phyloP scores from a whole-genome alignment of 306 rosid genomes.

The Clitoria ternatea region DNA sequence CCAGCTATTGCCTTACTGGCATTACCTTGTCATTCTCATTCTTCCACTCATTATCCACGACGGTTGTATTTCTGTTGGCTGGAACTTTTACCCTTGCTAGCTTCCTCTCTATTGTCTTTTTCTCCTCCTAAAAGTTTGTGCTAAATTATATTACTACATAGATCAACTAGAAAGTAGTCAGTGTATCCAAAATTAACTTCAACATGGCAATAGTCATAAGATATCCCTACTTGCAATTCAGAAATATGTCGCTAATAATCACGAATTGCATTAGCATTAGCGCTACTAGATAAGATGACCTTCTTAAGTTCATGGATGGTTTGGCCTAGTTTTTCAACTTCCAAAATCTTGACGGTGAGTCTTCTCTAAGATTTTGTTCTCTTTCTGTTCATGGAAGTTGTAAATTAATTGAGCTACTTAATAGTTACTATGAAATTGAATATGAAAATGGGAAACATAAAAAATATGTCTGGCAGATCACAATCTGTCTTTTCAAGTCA shows the following conservation, averaged over 20 bases:
- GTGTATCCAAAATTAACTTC: background rate
- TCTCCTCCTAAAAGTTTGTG: slow-evolving; percentile 67
- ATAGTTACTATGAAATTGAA: background rate
- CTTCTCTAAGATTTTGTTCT: slow-evolving; percentile 85
- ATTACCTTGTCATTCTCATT: slow-evolving; percentile 85
- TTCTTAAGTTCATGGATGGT: slow-evolving; percentile 88
- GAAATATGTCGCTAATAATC: slow-evolving; percentile 72
- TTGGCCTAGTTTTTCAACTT: slow-evolving; percentile 89
- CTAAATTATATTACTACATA: slow-evolving; percentile 18
- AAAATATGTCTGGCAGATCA: slow-evolving; percentile 76
- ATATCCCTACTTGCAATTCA: slow-evolving; percentile 55
- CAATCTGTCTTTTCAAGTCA: slow-evolving; percentile 95
- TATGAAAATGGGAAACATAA: slow-evolving; percentile 15
- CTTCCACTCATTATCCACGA: slow-evolving; percentile 91
- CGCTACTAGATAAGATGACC: slow-evolving; percentile 69
- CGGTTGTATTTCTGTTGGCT: slow-evolving; percentile 78
- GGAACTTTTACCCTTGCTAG: slow-evolving; percentile 80
- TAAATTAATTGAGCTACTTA: slow-evolving; percentile 7
- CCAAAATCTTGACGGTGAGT: slow-evolving; percentile 84
- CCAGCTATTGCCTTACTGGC: slow-evolving; percentile 96
- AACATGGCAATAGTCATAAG: background rate
- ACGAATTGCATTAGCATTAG: slow-evolving; percentile 67
- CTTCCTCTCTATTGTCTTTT: slow-evolving; percentile 85
- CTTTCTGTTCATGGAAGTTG: slow-evolving; percentile 61
- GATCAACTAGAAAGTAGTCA: slow-evolving; percentile 3